Percentiles rank a stretch among this genome's conserved stretches.
These are phyloP conservation scores for Rhizopogon vinicolor DNA, from an alignment of 768 basidiomycete species.

Conservation along the genomic window DNA sequence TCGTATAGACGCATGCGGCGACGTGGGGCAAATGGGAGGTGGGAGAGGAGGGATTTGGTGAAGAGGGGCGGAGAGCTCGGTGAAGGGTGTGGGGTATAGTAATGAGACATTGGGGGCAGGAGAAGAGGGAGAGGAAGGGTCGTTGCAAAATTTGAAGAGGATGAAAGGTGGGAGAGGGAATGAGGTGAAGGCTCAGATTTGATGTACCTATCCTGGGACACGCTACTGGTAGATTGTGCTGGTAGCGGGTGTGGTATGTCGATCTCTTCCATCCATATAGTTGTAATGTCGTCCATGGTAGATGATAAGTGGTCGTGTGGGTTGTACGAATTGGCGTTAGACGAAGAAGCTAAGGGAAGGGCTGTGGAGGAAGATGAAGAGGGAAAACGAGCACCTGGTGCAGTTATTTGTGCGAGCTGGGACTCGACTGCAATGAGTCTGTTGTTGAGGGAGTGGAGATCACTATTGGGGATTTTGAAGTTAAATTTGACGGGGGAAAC, in stretches of 20 bases:
- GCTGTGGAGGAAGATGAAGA: slow-evolving; percentile 20
- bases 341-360: slow-evolving; percentile 30
- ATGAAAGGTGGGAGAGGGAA: slow-evolving; percentile 9
- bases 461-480: slow-evolving; percentile 33
- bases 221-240: slow-evolving; percentile 10
- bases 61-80: slow-evolving; percentile 25
- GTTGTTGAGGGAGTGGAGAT: slow-evolving; percentile 81
- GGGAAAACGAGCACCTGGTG: slow-evolving; percentile 21
- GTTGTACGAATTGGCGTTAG: slow-evolving; percentile 33
- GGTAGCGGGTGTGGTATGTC: slow-evolving; percentile 26
- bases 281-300: slow-evolving; percentile 50
- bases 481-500: neutral
- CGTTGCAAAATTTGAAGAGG: slow-evolving; percentile 11
- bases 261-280: slow-evolving; percentile 58
- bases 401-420: slow-evolving; percentile 44
- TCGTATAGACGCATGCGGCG: slow-evolving; percentile 34
- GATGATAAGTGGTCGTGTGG: slow-evolving; percentile 33
- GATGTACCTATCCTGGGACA: slow-evolving; percentile 15
- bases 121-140: slow-evolving; percentile 20
- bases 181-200: slow-evolving; percentile 32
- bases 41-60: slow-evolving; percentile 31
- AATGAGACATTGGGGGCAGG: slow-evolving; percentile 13
- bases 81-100: slow-evolving; percentile 19
- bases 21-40: slow-evolving; percentile 36
- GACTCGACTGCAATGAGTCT: slow-evolving; percentile 69